Base-by-base conservation (phyloP, 106 monocot genomes). In the Acorus calamus region DNA sequence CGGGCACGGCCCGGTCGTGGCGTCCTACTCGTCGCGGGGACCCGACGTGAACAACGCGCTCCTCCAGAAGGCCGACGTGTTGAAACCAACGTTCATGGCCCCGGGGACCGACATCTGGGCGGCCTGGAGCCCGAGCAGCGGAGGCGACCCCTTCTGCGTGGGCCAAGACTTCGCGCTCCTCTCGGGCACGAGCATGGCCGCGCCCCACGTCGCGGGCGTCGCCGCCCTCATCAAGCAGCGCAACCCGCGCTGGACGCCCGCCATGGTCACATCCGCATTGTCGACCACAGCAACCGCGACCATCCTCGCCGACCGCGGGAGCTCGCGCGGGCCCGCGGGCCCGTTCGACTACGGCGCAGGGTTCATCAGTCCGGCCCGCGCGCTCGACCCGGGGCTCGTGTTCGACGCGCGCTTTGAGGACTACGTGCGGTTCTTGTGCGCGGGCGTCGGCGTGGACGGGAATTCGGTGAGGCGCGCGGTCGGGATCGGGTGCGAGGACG, bases 171-270 rank as follows among this genome's bases (percentile, higher is more conserved):
- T 84, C 14, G 83, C 83, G 1, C 42, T 86, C 14, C 61, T 75
- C 3, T 80, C 89, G 3, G 89, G 89, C 8, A 86, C 91, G 13
- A 91, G 91, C 69, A 85, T 91, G 85, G 86, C 91, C 4, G 67
- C 91, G 28, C 91, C 91, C 4, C 91, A 92, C 58, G 66, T 92
- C 8, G 71, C 91, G 0, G 91, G 91, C 3, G 64, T 92, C 7
- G 84, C 81, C 3, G 91, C 91, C 8, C 41, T 92, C 52, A 84
- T 92, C 66, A 86, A 81, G 61, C 86, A 92, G 62, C 71, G 56
- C 62, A 71, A 83, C 62, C 91, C 84, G 0, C 6, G 61, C 41
- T 92, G 86, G 81, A 84, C 78, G 63, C 91, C 91, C 2, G 73
- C 91, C 12, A 79, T 77, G 54, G 72, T 92, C 49, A 48, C 76